Base-by-base conservation (phyloP, 2,329 filamentous ascomycete genomes). In the Exophiala viscosa region DNA sequence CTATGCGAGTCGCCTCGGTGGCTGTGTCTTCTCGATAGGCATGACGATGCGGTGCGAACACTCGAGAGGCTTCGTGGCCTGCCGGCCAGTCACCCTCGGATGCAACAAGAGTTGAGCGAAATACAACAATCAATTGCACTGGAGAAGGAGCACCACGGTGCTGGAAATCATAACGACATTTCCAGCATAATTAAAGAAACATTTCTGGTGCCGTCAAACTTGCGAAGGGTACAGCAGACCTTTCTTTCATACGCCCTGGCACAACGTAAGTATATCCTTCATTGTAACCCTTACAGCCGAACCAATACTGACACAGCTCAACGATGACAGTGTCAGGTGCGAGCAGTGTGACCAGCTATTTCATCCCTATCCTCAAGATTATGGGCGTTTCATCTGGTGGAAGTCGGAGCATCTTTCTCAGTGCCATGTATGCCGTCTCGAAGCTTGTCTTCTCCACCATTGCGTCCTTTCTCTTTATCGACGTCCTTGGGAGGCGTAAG, bases 391-490 rank as follows among this genome's bases (percentile, higher is more conserved):
- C 53, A 1, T 59, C 66, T 1, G 64, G 63, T 0, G 62, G 62
- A 0, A 62, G 62, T 0, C 60, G 64, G 0, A 67, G 60, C 15
- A 64, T 77, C 6, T 72, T 75, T 40, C 60, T 75, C 1, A 70
- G 65, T 1, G 69, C 67, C 48, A 73, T 77, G 62, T 76, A 76
- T 47, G 66, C 65, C 8, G 59, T 76, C 39, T 63, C 71, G 34
- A 77, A 76, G 58, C 70, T 77, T 48, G 68, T 68, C 45, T 73
- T 66, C 52, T 67, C 66, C 6, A 45, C 76, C 1, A 68, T 72
- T 10, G 72, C 72, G 3, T 68, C 67, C 2, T 70, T 77, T 50
- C 71, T 76, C 60, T 69, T 76, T 51, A 68, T 75, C 18, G 74
- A 76, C 45, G 70, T 69, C 9, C 62, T 77, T 3, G 73, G 74